Evolutionary conservation across 2,329 filamentous ascomycete species (phyloP).

Genomic region (Trichoderma semiorbis): DNA sequence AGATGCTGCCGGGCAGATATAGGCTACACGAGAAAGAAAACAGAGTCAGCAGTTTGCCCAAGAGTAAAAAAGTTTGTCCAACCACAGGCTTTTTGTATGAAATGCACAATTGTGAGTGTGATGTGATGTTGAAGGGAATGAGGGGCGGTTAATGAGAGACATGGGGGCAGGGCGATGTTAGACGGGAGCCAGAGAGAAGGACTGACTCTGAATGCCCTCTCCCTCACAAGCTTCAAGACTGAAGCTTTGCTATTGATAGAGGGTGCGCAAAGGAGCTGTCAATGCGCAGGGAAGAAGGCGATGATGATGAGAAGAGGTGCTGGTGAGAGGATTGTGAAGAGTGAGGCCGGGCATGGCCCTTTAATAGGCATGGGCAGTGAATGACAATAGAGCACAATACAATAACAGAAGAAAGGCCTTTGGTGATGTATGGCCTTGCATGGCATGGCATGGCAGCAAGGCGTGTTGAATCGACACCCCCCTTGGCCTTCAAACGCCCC

Average conservation of each 20-base stretch:
- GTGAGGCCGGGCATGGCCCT: conserved; percentile 11
- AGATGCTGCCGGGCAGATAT: neutral
- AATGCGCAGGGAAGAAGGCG: neutral
- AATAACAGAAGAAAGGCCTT: neutral
- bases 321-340: conserved; percentile 11
- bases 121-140: neutral
- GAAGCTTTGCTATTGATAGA: conserved; percentile 10
- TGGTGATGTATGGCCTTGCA: neutral
- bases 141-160: neutral
- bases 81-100: neutral
- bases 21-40: conserved; percentile 10
- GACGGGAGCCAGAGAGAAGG: neutral
- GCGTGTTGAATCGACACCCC: conserved; percentile 14
- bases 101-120: neutral
- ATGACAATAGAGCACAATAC: conserved; percentile 1
- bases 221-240: neutral
- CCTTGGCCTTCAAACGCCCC: neutral
- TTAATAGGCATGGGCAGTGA: conserved; percentile 19
- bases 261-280: neutral
- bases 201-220: conserved; percentile 18
- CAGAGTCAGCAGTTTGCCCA: conserved; percentile 8
- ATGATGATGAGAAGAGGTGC: conserved; percentile 6
- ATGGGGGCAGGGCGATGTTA: neutral
- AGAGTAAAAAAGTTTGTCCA: neutral
- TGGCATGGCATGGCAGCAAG: neutral